phyloP scores from a whole-genome alignment of 1,139 yeast genomes.

The Candida pseudocylindracea region DNA sequence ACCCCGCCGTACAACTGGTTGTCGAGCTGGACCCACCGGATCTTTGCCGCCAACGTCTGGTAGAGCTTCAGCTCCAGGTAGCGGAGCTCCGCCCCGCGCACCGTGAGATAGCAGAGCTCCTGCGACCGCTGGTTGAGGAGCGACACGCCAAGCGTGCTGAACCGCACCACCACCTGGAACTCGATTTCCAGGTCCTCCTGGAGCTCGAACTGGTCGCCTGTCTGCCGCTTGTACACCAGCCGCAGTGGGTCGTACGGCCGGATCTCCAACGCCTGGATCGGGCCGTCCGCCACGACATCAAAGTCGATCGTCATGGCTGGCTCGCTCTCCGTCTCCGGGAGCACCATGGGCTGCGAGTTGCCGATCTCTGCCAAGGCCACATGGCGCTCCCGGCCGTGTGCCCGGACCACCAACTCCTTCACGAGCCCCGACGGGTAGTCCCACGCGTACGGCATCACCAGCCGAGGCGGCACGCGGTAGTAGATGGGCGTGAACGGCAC shows the following conservation, averaged over 20 bases:
- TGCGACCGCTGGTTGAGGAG: slow-evolving; percentile 47
- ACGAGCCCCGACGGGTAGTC: slow-evolving; percentile 84
- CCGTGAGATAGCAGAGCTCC: slow-evolving; percentile 65
- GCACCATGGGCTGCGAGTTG: slow-evolving; percentile 62
- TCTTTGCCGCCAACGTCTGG: slow-evolving; percentile 56
- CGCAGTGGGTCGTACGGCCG: slow-evolving; percentile 62
- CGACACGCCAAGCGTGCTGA: slow-evolving; percentile 84
- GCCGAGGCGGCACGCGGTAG: slow-evolving; percentile 65
- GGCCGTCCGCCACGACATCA: slow-evolving; percentile 92
- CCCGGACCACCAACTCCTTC: slow-evolving; percentile 56
- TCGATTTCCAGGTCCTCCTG: slow-evolving; percentile 49
- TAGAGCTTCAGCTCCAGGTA: slow-evolving; percentile 72
- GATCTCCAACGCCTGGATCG: slow-evolving; percentile 70
- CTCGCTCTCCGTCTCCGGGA: slow-evolving; percentile 25
- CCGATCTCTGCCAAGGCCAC: slow-evolving; percentile 89
- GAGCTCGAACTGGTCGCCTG: slow-evolving; percentile 29
- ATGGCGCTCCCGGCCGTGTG: slow-evolving; percentile 54
- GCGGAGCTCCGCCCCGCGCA: slow-evolving; percentile 61
- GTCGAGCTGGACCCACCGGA: slow-evolving; percentile 91
- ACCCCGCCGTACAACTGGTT: slow-evolving; percentile 79
- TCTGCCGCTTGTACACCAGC: slow-evolving; percentile 44
- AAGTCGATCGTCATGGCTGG: slow-evolving; percentile 46
- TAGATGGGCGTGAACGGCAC: slow-evolving; percentile 46
- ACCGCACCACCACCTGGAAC: slow-evolving; percentile 32
- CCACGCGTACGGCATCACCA: slow-evolving; percentile 98